phyloP scores from a whole-genome alignment of 176 grass and related monocot species.

The Cenchrus fungigraminus region DNA sequence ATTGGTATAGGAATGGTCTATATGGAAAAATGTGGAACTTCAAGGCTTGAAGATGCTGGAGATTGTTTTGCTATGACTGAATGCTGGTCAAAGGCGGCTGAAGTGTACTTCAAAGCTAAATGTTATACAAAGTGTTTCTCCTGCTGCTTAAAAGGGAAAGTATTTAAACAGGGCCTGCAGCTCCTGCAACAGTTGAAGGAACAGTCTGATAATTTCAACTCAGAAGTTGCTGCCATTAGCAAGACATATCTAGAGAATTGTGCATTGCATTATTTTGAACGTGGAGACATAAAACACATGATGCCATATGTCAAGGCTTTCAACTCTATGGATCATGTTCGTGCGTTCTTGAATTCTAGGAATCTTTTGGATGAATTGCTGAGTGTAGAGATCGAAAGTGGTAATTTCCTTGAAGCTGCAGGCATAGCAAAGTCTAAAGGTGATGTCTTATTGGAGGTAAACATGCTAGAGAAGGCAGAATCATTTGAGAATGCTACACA shows the following conservation, averaged over 20 bases:
- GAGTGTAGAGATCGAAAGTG: constrained; percentile 64
- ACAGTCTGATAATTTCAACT: constrained; percentile 22
- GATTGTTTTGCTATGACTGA: constrained; percentile 63
- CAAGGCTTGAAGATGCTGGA: constrained; percentile 69
- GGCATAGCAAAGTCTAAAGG: constrained; percentile 59
- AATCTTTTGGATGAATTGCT: constrained; percentile 68
- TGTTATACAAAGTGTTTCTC: constrained; percentile 65
- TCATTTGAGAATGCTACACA: constrained; percentile 53
- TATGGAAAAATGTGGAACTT: constrained; percentile 71
- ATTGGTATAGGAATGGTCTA: constrained; percentile 62
- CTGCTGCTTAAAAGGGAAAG: constrained; percentile 61
- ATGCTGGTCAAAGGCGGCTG: constrained; percentile 61
- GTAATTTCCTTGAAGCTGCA: constrained; percentile 72
- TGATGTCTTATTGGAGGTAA: constrained; percentile 64
- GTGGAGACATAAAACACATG: constrained; percentile 62
- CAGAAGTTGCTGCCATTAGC: constrained; percentile 35
- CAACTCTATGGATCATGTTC: constrained; percentile 55
- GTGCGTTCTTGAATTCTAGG: constrained; percentile 54
- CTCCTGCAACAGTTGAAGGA: constrained; percentile 59
- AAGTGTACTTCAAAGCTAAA: constrained; percentile 68
- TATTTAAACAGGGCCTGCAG: constrained; percentile 54
- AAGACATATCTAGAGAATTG: constrained; percentile 60
- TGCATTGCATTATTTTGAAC: constrained; percentile 41
- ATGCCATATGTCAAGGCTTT: constrained; percentile 69
- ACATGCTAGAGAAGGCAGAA: constrained; percentile 64